Evolutionary conservation across 2,329 filamentous ascomycete species (phyloP).

Genomic region (Fusarium sp.): DNA sequence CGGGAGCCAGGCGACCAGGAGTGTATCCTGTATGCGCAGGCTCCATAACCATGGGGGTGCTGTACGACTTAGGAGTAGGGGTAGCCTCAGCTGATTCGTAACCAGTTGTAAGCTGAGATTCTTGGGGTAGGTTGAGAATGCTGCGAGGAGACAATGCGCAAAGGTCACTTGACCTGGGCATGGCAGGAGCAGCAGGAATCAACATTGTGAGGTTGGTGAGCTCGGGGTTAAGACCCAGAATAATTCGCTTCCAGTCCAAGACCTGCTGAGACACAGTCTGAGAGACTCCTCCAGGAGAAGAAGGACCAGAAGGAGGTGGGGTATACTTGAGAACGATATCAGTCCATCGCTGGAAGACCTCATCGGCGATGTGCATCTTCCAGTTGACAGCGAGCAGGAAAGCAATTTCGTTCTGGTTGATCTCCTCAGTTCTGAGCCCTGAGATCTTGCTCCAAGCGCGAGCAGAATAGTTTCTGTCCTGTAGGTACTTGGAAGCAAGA

Average conservation of each 20-base stretch:
- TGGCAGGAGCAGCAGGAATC: slow-evolving; percentile 52
- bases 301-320: slow-evolving; percentile 71
- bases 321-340: slow-evolving; percentile 90
- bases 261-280: slow-evolving; percentile 61
- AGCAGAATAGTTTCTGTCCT: slow-evolving; percentile 97
- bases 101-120: slow-evolving; percentile 51
- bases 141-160: slow-evolving; percentile 57
- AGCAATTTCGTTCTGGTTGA: slow-evolving; percentile 95
- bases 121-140: slow-evolving; percentile 59
- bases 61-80: slow-evolving; percentile 57
- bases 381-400: slow-evolving; percentile 92
- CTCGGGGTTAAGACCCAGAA: slow-evolving; percentile 67
- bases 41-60: slow-evolving; percentile 63
- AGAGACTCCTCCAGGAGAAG: slow-evolving; percentile 63
- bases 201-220: slow-evolving; percentile 70
- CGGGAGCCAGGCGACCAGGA: slow-evolving; percentile 62
- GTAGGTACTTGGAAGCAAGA: slow-evolving; percentile 95
- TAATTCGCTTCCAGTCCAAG: slow-evolving; percentile 69
- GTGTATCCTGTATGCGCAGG: slow-evolving; percentile 57
- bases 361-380: slow-evolving; percentile 93
- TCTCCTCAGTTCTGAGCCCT: slow-evolving; percentile 90
- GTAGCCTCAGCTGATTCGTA: slow-evolving; percentile 56
- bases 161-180: slow-evolving; percentile 51
- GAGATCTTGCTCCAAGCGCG: slow-evolving; percentile 99
- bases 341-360: slow-evolving; percentile 91